Base-by-base conservation (phyloP, 2,329 filamentous ascomycete genomes). In the Penicillium hordei region DNA sequence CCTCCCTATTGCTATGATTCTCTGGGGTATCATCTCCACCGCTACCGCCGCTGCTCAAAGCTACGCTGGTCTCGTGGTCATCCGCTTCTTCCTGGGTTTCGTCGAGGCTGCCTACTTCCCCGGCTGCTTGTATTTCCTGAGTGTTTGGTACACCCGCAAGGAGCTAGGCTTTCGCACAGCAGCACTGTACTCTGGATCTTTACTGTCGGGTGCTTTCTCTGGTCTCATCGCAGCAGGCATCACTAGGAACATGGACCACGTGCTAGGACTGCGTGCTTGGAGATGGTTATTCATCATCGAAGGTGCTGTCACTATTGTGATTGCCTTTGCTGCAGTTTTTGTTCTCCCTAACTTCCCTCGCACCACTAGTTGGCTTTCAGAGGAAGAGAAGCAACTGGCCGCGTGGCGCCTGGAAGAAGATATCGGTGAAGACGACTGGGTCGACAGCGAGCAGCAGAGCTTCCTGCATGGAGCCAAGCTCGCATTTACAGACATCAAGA, bases 201-300 rank as follows among this genome's bases (percentile, higher is more conserved):
- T 91, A 29, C 82, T 91, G 21, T 88, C 86, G 0, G 87, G 88
- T 5, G 88, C 89, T 1, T 91, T 91, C 66, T 89, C 87, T 0
- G 88, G 87, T 2, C 72, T 87, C 9, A 83, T 88, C 38, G 81
- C 83, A 1, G 84, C 84, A 0, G 86, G 88, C 7, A 89, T 92
- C 54, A 86, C 83, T 0, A 76, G 78, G n/a, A 84, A 87, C 49
- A 82, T 92, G 78, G 80, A 88, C 58, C 80, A 83, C 2, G 61
- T 61, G 29, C 58, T 55, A 8, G 87, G 86, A 0, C 74, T 87
- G 3, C 74, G 78, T 2, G 85, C 86, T 4, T 91, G 82, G 72
- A 78, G 86, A 13, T 87, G 83, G 83, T 75, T 89, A 0, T 89
- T 89, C 74, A 86, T 91, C 53, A 85, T 90, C 39, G 88, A 91